Conservation (phyloP, 495 filamentous ascomycete genomes). For the Chaetomium tenue region DNA sequence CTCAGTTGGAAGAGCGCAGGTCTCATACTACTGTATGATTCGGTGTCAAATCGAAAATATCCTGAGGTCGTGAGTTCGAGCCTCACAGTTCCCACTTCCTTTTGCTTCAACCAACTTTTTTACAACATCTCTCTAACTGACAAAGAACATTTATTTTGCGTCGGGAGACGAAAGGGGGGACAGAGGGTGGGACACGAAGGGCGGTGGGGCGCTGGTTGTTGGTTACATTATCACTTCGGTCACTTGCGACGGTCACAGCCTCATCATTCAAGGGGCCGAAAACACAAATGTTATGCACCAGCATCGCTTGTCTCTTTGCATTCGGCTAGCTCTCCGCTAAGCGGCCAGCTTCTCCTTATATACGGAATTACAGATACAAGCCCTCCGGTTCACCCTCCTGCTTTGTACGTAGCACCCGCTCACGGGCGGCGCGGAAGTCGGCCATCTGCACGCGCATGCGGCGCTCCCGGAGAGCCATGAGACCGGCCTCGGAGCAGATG, state of each 20-base stretch:
- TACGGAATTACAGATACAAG: constrained; percentile 78
- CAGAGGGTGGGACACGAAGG: no score
- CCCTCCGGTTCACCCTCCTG: constrained; percentile 97
- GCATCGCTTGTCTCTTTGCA: constrained; percentile 25
- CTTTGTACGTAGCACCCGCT: constrained; percentile 97
- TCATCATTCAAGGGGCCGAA: no score
- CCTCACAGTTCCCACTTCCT: constrained; percentile 28
- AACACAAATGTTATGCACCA: no score
- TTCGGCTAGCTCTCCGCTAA: neutral
- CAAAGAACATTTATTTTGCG: neutral
- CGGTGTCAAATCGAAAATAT: constrained; percentile 17
- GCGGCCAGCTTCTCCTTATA: constrained; percentile 18
- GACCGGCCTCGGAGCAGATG: constrained; percentile 94
- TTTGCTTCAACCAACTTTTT: constrained; percentile 3
- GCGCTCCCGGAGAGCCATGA: constrained; percentile 92
- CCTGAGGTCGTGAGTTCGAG: constrained; percentile 34
- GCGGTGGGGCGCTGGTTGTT: no score
- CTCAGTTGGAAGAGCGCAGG: constrained; percentile 31
- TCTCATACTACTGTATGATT: constrained; percentile 29
- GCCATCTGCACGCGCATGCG: constrained; percentile 99
- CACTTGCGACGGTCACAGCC: no score
- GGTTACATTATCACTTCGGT: neutral
- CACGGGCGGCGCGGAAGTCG: constrained; percentile 88
- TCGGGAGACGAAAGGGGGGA: neutral
- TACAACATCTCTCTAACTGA: neutral